Evolutionary conservation across 129 eudicot genomes (phyloP).

Genomic region (Artemisia tridentata): DNA sequence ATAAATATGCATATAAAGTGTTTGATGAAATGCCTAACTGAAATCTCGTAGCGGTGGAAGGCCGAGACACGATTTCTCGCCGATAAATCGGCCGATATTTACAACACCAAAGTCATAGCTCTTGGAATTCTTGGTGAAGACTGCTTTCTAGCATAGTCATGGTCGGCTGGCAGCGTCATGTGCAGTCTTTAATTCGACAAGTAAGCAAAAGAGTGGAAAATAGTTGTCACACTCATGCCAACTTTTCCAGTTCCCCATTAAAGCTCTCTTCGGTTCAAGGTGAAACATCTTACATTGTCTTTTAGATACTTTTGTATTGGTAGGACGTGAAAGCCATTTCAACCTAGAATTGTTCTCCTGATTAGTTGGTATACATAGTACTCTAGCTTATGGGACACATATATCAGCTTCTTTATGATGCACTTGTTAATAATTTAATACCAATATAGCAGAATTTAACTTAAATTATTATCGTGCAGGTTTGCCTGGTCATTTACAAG

Average conservation of each 20-base stretch:
- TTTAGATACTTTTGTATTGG: constrained; percentile 9
- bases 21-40: too few relatives aligned
- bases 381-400: constrained; percentile 10
- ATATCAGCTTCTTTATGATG: background rate
- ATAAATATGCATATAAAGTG: constrained; percentile 13
- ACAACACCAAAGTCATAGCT: constrained; percentile 14
- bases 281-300: constrained; percentile 21
- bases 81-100: too few relatives aligned
- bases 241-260: constrained; percentile 43
- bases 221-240: constrained; percentile 36
- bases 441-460: constrained; percentile 1
- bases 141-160: constrained; percentile 34
- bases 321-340: background rate
- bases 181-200: constrained; percentile 54
- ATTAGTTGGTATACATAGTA: constrained; percentile 1
- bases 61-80: too few relatives aligned
- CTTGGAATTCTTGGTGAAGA: constrained; percentile 21
- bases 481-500: constrained; percentile 40
- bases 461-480: constrained; percentile 40
- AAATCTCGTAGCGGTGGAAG: too few relatives aligned
- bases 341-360: constrained; percentile 1
- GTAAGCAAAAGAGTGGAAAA: constrained; percentile 60
- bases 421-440: background rate
- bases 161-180: constrained; percentile 84
- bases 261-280: constrained; percentile 54